A percentile compares a stretch with the other conserved stretches of the same genome.
These are phyloP conservation scores for Cryptosporidium ubiquitum DNA, from an alignment of 169 alveolate genomes.

Conservation along the genomic window DNA sequence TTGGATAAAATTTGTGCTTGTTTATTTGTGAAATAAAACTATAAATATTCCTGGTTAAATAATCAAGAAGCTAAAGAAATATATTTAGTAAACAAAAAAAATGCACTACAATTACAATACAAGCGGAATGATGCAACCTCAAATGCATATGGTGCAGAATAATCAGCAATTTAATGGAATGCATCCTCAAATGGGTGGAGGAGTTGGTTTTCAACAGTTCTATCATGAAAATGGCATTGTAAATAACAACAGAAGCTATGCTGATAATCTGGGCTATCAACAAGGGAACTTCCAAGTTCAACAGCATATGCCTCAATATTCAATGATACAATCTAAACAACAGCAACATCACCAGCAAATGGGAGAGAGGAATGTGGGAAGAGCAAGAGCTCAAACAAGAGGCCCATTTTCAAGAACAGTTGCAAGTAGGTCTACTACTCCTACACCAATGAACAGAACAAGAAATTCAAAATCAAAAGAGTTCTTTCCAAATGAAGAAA, in stretches of 20 bases:
- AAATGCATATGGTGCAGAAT: conserved; percentile 11
- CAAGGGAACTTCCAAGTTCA: conserved; percentile 23
- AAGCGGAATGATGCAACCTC: conserved; percentile 23
- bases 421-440: conserved; percentile 69
- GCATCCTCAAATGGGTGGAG: conserved; percentile 17
- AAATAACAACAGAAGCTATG: conserved; percentile 5
- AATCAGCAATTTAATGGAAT: conserved; percentile 13
- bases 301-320: conserved; percentile 42
- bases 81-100: background rate
- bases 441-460: conserved; percentile 49
- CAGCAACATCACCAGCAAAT: background rate
- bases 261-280: conserved; percentile 3
- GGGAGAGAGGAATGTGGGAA: conserved; percentile 23
- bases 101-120: conserved; percentile 34
- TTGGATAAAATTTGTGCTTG: background rate
- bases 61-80: background rate
- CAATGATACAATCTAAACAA: conserved; percentile 41
- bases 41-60: background rate
- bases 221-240: conserved; percentile 6
- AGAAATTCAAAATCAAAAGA: conserved; percentile 16
- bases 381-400: conserved; percentile 65
- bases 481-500: conserved; percentile 1
- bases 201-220: conserved; percentile 6
- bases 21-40: background rate
- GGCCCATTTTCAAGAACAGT: conserved; percentile 73